Conservation (phyloP, 306 rosid species). For the Cicer bijugum region DNA sequence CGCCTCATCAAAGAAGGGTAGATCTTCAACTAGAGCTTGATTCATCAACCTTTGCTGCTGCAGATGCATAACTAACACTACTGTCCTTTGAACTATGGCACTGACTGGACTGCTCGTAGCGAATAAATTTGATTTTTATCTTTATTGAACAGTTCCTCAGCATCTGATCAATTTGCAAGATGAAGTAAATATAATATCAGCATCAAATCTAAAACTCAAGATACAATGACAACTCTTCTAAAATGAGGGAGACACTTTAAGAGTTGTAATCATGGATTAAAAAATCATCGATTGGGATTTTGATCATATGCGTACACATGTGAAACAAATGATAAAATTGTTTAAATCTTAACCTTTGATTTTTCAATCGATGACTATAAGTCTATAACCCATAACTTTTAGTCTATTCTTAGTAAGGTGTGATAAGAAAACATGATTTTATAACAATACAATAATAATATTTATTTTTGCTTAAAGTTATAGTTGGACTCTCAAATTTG, state of each 20-base stretch:
- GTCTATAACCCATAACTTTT: background rate
- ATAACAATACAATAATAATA: slow-evolving; percentile 5
- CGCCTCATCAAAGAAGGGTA: slow-evolving; percentile 16
- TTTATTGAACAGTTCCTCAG: slow-evolving; percentile 66
- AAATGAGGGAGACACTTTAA: background rate
- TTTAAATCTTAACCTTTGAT: too few species aligned
- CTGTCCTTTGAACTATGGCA: slow-evolving; percentile 83
- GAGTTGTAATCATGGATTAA: background rate
- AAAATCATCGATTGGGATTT: too few species aligned
- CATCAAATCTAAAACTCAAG: background rate
- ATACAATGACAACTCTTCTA: background rate
- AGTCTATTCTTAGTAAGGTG: background rate
- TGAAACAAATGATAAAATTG: too few species aligned
- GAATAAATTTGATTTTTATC: slow-evolving; percentile 78
- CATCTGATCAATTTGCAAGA: slow-evolving; percentile 67
- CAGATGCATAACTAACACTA: slow-evolving; percentile 98
- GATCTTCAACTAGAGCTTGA: slow-evolving; percentile 56
- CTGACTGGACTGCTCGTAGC: slow-evolving; percentile 89
- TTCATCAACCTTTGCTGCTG: slow-evolving; percentile 77
- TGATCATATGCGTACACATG: too few species aligned
- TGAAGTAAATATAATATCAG: slow-evolving; percentile 6
- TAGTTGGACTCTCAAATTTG: slow-evolving; percentile 30
- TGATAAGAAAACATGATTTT: slow-evolving; percentile 30
- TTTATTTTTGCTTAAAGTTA: slow-evolving; percentile 13
- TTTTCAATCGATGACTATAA: too few species aligned